Percentiles rank a stretch among this genome's conserved stretches.
phyloP scores from a whole-genome alignment of 345 rosid species.

The Eutrema japonicum region DNA sequence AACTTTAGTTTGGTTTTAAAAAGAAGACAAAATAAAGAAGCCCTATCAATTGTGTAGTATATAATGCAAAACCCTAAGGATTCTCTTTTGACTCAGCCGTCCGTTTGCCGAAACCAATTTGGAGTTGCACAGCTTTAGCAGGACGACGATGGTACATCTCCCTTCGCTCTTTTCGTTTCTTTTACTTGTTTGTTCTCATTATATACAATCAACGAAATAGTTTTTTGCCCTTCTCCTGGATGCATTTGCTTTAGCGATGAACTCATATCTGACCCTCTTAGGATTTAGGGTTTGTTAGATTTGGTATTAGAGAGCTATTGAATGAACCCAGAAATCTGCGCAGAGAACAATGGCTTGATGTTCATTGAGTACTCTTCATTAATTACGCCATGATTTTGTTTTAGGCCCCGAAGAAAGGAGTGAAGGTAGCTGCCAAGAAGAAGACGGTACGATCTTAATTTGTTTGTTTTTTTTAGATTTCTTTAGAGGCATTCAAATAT shows the following conservation, averaged over 20 bases:
- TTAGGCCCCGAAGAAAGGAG: slow-evolving; percentile 63
- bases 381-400: background rate
- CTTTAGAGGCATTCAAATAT: background rate
- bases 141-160: slow-evolving; percentile 34
- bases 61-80: slow-evolving; percentile 29
- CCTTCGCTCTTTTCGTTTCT: background rate
- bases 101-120: slow-evolving; percentile 31
- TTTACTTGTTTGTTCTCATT: background rate
- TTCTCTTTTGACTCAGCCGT: slow-evolving; percentile 35
- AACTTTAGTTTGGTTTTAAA: background rate
- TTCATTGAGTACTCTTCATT: background rate
- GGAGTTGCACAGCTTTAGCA: slow-evolving; percentile 4
- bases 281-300: slow-evolving; percentile 18
- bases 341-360: background rate
- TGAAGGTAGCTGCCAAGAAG: slow-evolving; percentile 56
- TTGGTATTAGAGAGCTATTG: slow-evolving; percentile 3
- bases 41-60: slow-evolving; percentile 30
- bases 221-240: background rate
- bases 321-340: background rate
- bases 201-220: background rate
- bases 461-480: background rate
- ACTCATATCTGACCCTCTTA: background rate
- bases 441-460: slow-evolving; percentile 45
- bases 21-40: slow-evolving; percentile 9
- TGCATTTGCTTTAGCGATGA: background rate